Conservation (phyloP, 805 yeast genomes). For the Priceomyces medius region DNA sequence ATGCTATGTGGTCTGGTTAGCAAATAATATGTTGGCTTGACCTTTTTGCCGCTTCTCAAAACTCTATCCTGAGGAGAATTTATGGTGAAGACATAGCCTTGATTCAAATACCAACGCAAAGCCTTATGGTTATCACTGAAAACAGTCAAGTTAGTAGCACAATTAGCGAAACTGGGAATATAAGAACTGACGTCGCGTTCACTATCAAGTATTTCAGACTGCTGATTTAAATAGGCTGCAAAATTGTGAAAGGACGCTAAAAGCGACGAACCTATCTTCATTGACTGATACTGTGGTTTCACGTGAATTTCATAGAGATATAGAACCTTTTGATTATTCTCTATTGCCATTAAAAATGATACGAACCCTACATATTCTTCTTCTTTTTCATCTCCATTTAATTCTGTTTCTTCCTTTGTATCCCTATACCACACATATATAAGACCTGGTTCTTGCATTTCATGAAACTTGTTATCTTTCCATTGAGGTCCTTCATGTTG, state of each 20-base stretch:
- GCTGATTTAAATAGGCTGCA: constrained; percentile 15
- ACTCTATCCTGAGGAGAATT: constrained; percentile 46
- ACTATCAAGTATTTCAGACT: not conserved
- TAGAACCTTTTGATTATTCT: constrained; percentile 37
- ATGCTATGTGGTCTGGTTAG: constrained; percentile 13
- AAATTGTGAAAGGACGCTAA: constrained; percentile 35
- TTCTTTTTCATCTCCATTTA: too few species aligned
- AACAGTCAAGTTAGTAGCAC: constrained; percentile 48
- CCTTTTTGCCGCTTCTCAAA: constrained; percentile 38
- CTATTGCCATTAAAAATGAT: constrained; percentile 45
- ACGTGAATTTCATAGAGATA: constrained; percentile 62
- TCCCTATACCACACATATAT: constrained; percentile 37
- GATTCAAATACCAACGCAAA: constrained; percentile 38
- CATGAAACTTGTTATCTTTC: constrained; percentile 42
- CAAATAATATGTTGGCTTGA: constrained; percentile 45
- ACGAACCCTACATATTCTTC: constrained; percentile 40
- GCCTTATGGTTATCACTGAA: constrained; percentile 47
- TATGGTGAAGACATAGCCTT: constrained; percentile 37
- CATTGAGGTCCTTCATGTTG: constrained; percentile 36
- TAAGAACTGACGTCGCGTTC: not conserved
- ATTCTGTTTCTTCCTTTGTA: too few species aligned
- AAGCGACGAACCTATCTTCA: constrained; percentile 39
- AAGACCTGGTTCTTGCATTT: constrained; percentile 49
- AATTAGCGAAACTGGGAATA: constrained; percentile 9
- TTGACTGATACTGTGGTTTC: constrained; percentile 28